phyloP scores from a whole-genome alignment of 2,329 filamentous ascomycete genomes.

The Pseudopithomyces chartarum region DNA sequence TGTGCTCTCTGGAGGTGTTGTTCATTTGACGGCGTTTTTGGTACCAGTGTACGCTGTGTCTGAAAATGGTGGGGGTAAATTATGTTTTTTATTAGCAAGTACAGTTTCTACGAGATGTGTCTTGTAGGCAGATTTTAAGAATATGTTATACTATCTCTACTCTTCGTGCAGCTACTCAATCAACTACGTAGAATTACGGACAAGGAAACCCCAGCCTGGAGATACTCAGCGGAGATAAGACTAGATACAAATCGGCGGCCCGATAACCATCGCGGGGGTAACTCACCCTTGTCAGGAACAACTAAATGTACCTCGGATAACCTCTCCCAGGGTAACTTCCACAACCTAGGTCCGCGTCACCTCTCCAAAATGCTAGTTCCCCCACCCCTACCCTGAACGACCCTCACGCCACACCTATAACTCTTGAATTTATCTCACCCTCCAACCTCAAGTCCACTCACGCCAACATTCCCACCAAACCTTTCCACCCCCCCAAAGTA shows the following conservation, averaged over 20 bases:
- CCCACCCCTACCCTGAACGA: neutral
- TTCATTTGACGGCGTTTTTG: conserved; percentile 5
- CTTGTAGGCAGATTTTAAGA: neutral
- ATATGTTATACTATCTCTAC: conserved; percentile 4
- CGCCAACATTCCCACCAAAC: neutral
- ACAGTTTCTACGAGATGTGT: conserved; percentile 4
- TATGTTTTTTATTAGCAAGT: neutral
- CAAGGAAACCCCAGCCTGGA: neutral
- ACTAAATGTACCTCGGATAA: conserved; percentile 10
- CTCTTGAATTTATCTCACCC: neutral
- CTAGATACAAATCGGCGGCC: neutral
- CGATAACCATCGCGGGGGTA: neutral
- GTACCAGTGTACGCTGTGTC: conserved; percentile 3
- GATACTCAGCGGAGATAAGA: neutral
- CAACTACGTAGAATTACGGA: no score
- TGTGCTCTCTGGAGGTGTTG: no score
- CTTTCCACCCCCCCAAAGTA: neutral
- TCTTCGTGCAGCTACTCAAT: neutral
- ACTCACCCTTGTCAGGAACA: neutral
- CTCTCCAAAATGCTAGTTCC: neutral
- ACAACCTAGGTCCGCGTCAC: neutral
- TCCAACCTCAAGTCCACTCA: no score
- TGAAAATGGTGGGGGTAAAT: neutral
- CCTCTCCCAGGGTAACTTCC: neutral
- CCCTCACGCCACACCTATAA: neutral